Evolutionary conservation across 2,329 filamentous ascomycete species (phyloP).

Genomic region (Neopestalotiopsis sp.): DNA sequence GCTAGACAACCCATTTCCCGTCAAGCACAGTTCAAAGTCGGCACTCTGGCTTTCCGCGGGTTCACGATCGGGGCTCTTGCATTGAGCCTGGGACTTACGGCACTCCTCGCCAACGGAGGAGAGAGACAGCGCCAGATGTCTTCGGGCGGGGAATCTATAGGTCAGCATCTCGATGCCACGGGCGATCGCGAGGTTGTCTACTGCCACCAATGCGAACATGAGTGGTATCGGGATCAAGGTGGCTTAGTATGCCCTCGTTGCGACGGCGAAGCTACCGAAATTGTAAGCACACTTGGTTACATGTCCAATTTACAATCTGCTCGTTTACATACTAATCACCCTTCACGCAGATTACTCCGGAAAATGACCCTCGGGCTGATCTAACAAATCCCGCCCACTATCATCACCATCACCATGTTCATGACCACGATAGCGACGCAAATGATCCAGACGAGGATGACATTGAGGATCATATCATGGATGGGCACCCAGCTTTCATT

Average conservation of each 20-base stretch:
- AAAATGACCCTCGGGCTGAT: conserved; percentile 65
- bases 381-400: conserved; percentile 32
- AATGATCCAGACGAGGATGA: conserved; percentile 64
- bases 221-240: conserved; percentile 79
- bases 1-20: neutral
- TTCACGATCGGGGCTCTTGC: conserved; percentile 59
- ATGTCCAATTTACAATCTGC: neutral
- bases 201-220: conserved; percentile 80
- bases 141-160: conserved; percentile 35
- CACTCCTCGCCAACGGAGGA: conserved; percentile 58
- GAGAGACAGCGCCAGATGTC: conserved; percentile 46
- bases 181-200: conserved; percentile 74
- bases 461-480: conserved; percentile 56
- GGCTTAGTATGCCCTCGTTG: conserved; percentile 79
- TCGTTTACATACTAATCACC: neutral
- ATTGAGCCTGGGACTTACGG: conserved; percentile 63
- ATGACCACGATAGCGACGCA: conserved; percentile 42
- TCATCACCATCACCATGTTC: conserved; percentile 25
- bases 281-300: conserved; percentile 58
- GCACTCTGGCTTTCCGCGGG: conserved; percentile 61
- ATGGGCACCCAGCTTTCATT: conserved; percentile 46
- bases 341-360: conserved; percentile 49
- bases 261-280: conserved; percentile 79
- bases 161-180: conserved; percentile 53
- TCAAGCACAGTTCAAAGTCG: neutral